Evolutionary conservation across 2,329 filamentous ascomycete species (phyloP).

Genomic region (Stagonosporopsis cucurbitacearum): DNA sequence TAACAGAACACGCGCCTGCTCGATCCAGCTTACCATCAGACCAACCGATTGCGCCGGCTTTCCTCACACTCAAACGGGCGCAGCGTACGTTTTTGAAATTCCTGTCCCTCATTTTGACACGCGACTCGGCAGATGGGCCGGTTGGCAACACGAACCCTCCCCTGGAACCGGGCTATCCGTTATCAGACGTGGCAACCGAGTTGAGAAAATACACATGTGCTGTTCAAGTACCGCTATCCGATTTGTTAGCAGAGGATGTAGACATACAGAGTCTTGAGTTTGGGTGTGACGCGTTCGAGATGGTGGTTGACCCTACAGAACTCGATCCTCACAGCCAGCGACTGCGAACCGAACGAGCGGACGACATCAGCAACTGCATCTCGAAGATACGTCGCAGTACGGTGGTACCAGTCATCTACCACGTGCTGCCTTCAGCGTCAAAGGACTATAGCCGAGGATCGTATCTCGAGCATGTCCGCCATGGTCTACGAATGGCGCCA

Average conservation of each 20-base stretch:
- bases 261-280: constrained; percentile 70
- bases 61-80: constrained; percentile 70
- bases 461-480: constrained; percentile 65
- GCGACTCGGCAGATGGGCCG: constrained; percentile 49
- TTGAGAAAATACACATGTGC: constrained; percentile 71
- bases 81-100: constrained; percentile 75
- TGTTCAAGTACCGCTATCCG: constrained; percentile 65
- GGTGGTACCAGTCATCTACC: constrained; percentile 58
- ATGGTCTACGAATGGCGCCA: constrained; percentile 67
- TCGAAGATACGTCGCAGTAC: constrained; percentile 68
- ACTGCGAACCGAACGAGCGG: constrained; percentile 27
- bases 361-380: constrained; percentile 63
- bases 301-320: constrained; percentile 57
- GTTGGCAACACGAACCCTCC: constrained; percentile 53
- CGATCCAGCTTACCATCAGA: constrained; percentile 25
- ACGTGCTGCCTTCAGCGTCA: constrained; percentile 39
- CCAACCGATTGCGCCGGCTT: constrained; percentile 58
- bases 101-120: constrained; percentile 65
- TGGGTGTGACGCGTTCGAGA: constrained; percentile 71
- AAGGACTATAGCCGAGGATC: constrained; percentile 37
- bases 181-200: constrained; percentile 67
- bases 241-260: constrained; percentile 60
- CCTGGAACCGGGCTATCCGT: constrained; percentile 68
- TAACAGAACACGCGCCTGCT: constrained; percentile 61
- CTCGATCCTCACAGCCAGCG: constrained; percentile 21